These are phyloP conservation scores for Lentinula guzmanii DNA, from an alignment of 768 basidiomycete genomes.

Conservation along the genomic window DNA sequence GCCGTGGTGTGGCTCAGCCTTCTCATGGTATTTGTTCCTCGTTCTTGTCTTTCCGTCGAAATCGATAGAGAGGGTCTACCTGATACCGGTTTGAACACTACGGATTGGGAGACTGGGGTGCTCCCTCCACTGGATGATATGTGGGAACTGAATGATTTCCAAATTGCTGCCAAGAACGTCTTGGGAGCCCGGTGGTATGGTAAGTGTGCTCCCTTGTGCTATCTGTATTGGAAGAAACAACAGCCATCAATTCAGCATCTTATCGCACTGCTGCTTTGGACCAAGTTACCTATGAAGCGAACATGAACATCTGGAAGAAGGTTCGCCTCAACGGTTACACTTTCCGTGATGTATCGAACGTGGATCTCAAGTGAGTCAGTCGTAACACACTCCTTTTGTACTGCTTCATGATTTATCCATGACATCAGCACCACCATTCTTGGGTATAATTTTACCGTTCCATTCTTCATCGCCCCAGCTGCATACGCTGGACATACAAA, in stretches of 20 bases:
- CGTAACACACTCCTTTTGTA: background rate
- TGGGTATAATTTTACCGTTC: constrained; percentile 23
- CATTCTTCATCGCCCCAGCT: constrained; percentile 40
- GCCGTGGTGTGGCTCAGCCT: background rate
- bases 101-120: constrained; percentile 15
- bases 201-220: background rate
- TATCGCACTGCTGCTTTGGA: constrained; percentile 18
- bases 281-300: constrained; percentile 20
- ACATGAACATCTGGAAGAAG: constrained; percentile 18
- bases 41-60: constrained; percentile 5
- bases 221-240: background rate
- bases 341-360: constrained; percentile 17
- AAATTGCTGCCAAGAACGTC: constrained; percentile 20
- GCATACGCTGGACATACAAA: constrained; percentile 33
- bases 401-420: too few species aligned
- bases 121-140: constrained; percentile 18
- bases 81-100: constrained; percentile 20
- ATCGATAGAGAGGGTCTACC: constrained; percentile 23
- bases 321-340: constrained; percentile 16
- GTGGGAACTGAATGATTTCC: constrained; percentile 19
- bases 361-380: constrained; percentile 14
- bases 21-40: background rate
- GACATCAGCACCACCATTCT: constrained; percentile 17
- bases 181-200: constrained; percentile 14
- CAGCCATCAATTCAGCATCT: constrained; percentile 8